Evolutionary conservation across 331 rosid genomes (phyloP).

Genomic region (Cydonia oblonga): DNA sequence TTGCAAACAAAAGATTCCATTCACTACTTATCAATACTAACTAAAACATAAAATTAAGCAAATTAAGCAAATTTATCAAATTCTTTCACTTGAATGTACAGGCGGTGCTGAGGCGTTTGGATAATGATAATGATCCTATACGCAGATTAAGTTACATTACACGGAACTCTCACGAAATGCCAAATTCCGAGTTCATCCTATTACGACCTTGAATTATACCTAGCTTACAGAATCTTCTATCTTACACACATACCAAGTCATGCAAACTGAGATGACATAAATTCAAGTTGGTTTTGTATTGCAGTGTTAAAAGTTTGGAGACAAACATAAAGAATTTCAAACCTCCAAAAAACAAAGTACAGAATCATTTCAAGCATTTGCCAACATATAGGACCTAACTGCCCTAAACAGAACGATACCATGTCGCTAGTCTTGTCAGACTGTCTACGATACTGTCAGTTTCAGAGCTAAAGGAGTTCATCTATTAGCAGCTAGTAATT

Average conservation of each 20-base stretch:
- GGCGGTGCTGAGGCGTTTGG: background rate
- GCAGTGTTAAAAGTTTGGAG: background rate
- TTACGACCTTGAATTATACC: background rate
- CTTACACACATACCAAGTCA: background rate
- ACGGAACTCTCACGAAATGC: background rate
- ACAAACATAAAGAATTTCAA: too few species aligned
- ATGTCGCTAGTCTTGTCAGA: background rate
- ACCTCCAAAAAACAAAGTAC: background rate
- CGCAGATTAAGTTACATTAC: background rate
- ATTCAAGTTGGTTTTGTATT: background rate
- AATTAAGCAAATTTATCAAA: background rate
- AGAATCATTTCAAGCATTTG: background rate
- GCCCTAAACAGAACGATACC: background rate
- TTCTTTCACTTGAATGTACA: background rate
- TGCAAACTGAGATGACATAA: background rate
- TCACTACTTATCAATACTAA: slow-evolving; percentile 5
- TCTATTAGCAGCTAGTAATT: background rate
- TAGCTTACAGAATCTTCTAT: background rate
- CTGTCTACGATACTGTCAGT: background rate
- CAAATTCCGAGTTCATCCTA: background rate
- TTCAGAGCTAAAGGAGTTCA: background rate
- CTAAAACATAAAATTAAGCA: background rate
- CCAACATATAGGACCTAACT: background rate
- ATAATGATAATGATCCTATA: background rate
- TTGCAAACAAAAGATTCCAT: slow-evolving; percentile 12